phyloP scores from a whole-genome alignment of 257 asterid species.

The Fraxinus anomala region DNA sequence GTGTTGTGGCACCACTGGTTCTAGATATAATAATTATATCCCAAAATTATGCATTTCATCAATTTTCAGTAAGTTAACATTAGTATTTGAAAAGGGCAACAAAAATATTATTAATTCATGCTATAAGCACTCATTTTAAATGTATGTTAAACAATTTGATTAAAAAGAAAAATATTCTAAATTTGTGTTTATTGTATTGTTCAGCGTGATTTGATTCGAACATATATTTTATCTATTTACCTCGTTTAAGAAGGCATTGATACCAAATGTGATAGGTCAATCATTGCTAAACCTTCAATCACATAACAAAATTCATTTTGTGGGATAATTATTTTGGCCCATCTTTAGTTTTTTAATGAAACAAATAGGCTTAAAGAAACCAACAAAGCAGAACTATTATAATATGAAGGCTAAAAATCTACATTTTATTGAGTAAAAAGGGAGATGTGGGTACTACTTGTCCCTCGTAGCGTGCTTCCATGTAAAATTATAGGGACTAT shows the following conservation, averaged over 20 bases:
- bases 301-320: neutral
- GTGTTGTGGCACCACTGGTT: too few species aligned
- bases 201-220: too few species aligned
- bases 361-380: neutral
- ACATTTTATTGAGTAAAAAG: constrained; percentile 24
- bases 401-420: neutral
- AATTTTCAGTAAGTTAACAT: too few species aligned
- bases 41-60: too few species aligned
- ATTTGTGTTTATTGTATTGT: too few species aligned
- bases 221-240: neutral
- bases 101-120: too few species aligned
- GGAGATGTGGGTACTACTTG: constrained; percentile 2
- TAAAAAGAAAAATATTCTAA: too few species aligned
- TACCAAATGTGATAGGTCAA: neutral
- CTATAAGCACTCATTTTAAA: too few species aligned
- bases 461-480: constrained; percentile 26
- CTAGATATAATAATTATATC: too few species aligned
- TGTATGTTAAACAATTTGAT: too few species aligned
- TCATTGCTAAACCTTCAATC: neutral
- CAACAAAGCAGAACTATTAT: neutral
- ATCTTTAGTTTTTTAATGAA: neutral
- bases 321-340: neutral
- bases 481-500: constrained; percentile 14
- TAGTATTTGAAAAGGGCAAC: too few species aligned
- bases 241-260: neutral